Conservation (phyloP, 2,329 filamentous ascomycete genomes). For the Pseudocercospora musae region DNA sequence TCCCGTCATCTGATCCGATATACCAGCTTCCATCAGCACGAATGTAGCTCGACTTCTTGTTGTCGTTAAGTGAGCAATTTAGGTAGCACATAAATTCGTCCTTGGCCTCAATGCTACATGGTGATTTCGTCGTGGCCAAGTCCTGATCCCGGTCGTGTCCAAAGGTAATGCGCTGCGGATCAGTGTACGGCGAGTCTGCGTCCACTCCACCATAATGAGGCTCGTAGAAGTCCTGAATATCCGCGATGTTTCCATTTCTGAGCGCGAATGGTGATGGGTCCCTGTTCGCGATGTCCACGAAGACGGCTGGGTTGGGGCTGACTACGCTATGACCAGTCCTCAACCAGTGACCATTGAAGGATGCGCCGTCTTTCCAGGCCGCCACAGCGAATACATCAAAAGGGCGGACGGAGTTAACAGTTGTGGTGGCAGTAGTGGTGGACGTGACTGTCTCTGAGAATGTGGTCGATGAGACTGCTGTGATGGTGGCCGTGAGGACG, state of each 20-base stretch:
- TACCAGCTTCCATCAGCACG: slow-evolving; percentile 3
- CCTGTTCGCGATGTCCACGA: not conserved
- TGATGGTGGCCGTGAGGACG: not conserved
- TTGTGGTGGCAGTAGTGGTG: not conserved
- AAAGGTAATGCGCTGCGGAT: not conserved
- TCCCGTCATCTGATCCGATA: not conserved
- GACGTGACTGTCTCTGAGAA: not conserved
- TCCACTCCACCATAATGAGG: not conserved
- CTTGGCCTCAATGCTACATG: slow-evolving; percentile 1
- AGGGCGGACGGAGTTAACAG: not conserved
- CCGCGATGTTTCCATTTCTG: not conserved
- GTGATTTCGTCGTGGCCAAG: not conserved
- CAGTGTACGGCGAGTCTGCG: not conserved
- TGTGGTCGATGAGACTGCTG: not conserved
- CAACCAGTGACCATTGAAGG: not conserved
- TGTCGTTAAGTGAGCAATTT: not conserved
- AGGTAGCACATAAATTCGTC: slow-evolving; percentile 4
- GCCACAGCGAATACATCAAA: not conserved
- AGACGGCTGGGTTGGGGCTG: not conserved
- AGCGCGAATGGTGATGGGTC: not conserved
- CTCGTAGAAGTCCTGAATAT: not conserved
- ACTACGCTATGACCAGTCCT: not conserved
- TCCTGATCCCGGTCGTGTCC: not conserved
- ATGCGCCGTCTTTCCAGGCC: not conserved
- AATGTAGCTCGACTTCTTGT: not conserved